Base-by-base conservation (phyloP, 2,329 filamentous ascomycete genomes). In the Aureobasidium sp. region DNA sequence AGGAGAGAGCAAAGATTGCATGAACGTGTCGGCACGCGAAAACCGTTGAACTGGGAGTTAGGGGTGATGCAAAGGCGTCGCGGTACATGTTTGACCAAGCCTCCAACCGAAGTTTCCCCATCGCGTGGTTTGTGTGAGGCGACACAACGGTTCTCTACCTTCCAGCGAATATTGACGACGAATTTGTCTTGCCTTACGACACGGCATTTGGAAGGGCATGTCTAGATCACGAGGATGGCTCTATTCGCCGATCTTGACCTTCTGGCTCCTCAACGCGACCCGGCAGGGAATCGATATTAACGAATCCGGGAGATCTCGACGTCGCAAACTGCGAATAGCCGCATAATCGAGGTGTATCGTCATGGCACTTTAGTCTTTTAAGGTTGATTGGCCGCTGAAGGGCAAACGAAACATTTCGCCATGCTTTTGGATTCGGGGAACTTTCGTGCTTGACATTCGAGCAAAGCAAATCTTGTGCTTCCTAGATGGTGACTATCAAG, bases 41-140 rank as follows among this genome's bases (percentile, higher is more conserved):
- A 60, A 26, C 57, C 57, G 57, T 60, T 60, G 57, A 51, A 20
- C 20, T 37, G 41, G 55, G 44, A 59, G 43, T 46, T 46, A 59
- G 55, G 55, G 55, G 43, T 59, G 55, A 36, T 47, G 55, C 32
- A 59, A 59, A 47, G 53, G 55, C 55, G 43, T 59, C 44, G 57
- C 57, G 44, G 57, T 43, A 44, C 41, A 44, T 52, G 17, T 59
- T n/a, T 26, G 29, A 59, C 37, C 44, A 59, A 59, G 55, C 43
- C 36, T 43, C 34, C 24, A 17, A 52, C 47, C 57, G 57, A 61
- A 44, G 47, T 36, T 61, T 52, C 57, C 57, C 57, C 57, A 60
- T 61, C 36, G 47, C 46, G 57, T 52, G 39, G 27, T 26, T 26
- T 51, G 57, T 61, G 34, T 61, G 57, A 52, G 57, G 57, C 57